Conservation (phyloP, 2,329 filamentous ascomycete genomes). For the Aureobasidium musti region DNA sequence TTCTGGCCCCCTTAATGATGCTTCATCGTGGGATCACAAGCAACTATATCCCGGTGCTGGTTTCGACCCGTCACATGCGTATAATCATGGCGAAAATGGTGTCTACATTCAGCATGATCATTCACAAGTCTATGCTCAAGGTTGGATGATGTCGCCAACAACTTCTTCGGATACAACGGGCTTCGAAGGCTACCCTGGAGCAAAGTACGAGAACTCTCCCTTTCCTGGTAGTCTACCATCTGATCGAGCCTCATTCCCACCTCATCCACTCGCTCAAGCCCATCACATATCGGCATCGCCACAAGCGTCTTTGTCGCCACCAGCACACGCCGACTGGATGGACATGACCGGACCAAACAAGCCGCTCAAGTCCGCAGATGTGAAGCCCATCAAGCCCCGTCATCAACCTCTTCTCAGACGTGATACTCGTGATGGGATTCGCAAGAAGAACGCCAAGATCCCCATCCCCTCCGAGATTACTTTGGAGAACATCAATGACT, state of each 20-base stretch:
- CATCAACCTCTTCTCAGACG: slow-evolving; percentile 65
- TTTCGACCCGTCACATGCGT: slow-evolving; percentile 26
- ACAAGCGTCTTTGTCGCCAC: slow-evolving; percentile 61
- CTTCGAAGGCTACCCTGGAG: slow-evolving; percentile 65
- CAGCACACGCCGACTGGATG: slow-evolving; percentile 63
- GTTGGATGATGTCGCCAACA: slow-evolving; percentile 47
- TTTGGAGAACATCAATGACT: slow-evolving; percentile 88
- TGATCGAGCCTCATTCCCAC: slow-evolving; percentile 45
- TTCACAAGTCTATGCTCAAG: slow-evolving; percentile 22
- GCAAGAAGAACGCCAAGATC: slow-evolving; percentile 98
- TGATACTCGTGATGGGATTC: slow-evolving; percentile 71
- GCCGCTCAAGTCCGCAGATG: slow-evolving; percentile 40
- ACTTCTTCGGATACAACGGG: slow-evolving; percentile 72
- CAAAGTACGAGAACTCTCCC: slow-evolving; percentile 51
- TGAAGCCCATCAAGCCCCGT: slow-evolving; percentile 52
- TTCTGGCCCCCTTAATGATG: slow-evolving; percentile 38
- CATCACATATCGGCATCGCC: slow-evolving; percentile 56
- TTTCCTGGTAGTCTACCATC: slow-evolving; percentile 45
- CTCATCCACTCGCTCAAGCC: slow-evolving; percentile 49
- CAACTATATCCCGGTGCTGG: slow-evolving; percentile 33
- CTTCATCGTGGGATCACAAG: slow-evolving; percentile 39
- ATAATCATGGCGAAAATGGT: slow-evolving; percentile 17
- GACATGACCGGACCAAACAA: slow-evolving; percentile 54
- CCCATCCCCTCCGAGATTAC: slow-evolving; percentile 95
- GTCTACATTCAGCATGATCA: slow-evolving; percentile 20